Evolutionary conservation across 257 asterid species (phyloP).

Genomic region (Solanum boliviense): DNA sequence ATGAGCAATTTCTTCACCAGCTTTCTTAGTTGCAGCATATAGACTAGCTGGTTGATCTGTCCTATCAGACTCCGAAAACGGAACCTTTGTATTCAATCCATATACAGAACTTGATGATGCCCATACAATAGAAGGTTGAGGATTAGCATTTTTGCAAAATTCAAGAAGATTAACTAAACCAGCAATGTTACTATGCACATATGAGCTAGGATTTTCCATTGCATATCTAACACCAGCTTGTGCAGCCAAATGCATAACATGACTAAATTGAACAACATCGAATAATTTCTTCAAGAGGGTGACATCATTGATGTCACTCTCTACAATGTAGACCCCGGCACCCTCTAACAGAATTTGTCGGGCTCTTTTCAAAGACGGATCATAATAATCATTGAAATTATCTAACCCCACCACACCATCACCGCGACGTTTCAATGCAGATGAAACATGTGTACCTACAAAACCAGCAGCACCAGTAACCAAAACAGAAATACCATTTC

Average conservation of each 20-base stretch:
- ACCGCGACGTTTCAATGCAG: conserved; percentile 42
- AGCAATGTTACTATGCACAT: conserved; percentile 54
- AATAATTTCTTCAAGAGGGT: conserved; percentile 29
- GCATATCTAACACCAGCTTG: conserved; percentile 63
- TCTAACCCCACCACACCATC: conserved; percentile 55
- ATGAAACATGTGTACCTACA: conserved; percentile 54
- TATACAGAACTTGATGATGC: conserved; percentile 55
- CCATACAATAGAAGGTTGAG: conserved; percentile 62
- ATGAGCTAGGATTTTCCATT: conserved; percentile 55
- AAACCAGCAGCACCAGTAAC: conserved; percentile 64
- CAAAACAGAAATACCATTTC: conserved; percentile 36
- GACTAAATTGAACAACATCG: conserved; percentile 36
- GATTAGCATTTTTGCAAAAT: conserved; percentile 43
- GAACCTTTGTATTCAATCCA: conserved; percentile 47
- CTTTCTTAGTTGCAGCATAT: conserved; percentile 56
- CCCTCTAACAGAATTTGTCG: conserved; percentile 39
- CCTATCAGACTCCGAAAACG: conserved; percentile 44
- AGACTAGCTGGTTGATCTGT: conserved; percentile 58
- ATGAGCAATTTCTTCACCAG: conserved; percentile 53
- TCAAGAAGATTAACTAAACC: conserved; percentile 51
- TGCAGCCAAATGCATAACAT: conserved; percentile 61
- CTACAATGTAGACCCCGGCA: conserved; percentile 41
- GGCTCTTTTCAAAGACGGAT: conserved; percentile 42
- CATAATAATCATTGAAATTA: conserved; percentile 48
- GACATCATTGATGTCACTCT: conserved; percentile 44